These are phyloP conservation scores for Scedosporium aurantiacum DNA, from an alignment of 2,329 filamentous ascomycete genomes.

Conservation along the genomic window DNA sequence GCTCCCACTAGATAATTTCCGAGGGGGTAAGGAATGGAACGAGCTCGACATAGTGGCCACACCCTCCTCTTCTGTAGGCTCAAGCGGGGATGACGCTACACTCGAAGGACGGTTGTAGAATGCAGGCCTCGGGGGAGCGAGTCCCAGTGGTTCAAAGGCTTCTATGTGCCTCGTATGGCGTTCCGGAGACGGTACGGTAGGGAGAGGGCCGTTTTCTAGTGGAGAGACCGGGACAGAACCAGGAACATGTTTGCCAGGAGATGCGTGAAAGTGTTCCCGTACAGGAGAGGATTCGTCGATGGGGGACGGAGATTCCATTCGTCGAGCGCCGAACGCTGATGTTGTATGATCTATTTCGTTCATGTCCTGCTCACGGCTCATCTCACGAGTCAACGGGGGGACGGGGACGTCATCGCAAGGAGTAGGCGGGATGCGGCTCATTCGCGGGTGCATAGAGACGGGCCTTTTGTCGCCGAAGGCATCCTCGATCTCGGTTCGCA, in stretches of 20 bases:
- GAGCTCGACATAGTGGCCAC: slow-evolving; percentile 40
- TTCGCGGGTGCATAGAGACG: slow-evolving; percentile 62
- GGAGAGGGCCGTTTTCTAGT: slow-evolving; percentile 20
- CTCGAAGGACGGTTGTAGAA: slow-evolving; percentile 46
- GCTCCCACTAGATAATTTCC: slow-evolving; percentile 68
- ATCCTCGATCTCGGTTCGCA: slow-evolving; percentile 48
- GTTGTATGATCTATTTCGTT: neutral
- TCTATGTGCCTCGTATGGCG: slow-evolving; percentile 23
- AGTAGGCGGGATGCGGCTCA: slow-evolving; percentile 52
- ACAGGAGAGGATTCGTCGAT: neutral
- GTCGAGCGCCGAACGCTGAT: slow-evolving; percentile 31
- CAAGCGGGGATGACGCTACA: slow-evolving; percentile 49
- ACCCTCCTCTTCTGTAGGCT: slow-evolving; percentile 62
- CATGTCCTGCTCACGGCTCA: neutral
- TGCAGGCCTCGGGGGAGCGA: slow-evolving; percentile 38
- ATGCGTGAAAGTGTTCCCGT: neutral
- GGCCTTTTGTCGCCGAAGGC: slow-evolving; percentile 46
- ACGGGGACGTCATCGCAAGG: slow-evolving; percentile 19
- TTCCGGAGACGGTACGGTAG: slow-evolving; percentile 23
- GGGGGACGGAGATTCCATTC: slow-evolving; percentile 42
- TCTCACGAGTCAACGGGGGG: neutral
- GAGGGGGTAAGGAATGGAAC: slow-evolving; percentile 53
- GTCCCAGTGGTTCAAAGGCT: slow-evolving; percentile 38
- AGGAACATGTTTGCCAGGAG: neutral
- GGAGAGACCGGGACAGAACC: neutral